phyloP scores from a whole-genome alignment of 768 basidiomycete genomes.

The Mrakia frigida region DNA sequence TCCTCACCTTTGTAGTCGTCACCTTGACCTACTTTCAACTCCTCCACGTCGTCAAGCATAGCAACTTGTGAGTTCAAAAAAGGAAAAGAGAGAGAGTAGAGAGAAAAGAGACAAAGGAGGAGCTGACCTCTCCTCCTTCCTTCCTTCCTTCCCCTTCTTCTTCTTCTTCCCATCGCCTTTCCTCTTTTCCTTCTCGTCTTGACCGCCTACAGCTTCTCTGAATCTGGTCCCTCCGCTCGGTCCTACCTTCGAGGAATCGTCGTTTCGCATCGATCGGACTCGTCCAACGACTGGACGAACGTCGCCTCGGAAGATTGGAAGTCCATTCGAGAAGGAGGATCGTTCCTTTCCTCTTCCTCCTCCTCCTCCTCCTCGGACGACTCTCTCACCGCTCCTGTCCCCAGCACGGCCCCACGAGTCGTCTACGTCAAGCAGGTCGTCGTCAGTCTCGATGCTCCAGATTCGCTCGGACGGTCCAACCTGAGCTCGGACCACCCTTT shows the following conservation, averaged over 20 bases:
- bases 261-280: slow-evolving; percentile 20
- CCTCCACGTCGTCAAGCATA: slow-evolving; percentile 82
- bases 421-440: slow-evolving; percentile 72
- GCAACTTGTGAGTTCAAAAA: slow-evolving; percentile 48
- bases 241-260: slow-evolving; percentile 20
- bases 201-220: slow-evolving; percentile 25
- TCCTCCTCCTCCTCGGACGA: slow-evolving; percentile 33
- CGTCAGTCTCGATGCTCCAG: slow-evolving; percentile 51
- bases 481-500: neutral
- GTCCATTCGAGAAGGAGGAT: slow-evolving; percentile 51
- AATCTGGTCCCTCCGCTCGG: slow-evolving; percentile 6
- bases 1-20: slow-evolving; percentile 77
- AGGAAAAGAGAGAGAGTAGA: neutral
- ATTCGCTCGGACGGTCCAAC: slow-evolving; percentile 5
- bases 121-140: neutral
- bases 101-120: too few relatives aligned
- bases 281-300: slow-evolving; percentile 35
- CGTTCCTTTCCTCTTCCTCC: slow-evolving; percentile 49
- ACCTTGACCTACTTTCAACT: slow-evolving; percentile 95
- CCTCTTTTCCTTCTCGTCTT: slow-evolving; percentile 32
- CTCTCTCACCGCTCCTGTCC: slow-evolving; percentile 25
- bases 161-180: slow-evolving; percentile 27
- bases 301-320: slow-evolving; percentile 55
- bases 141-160: slow-evolving; percentile 25
- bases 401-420: slow-evolving; percentile 40